These are phyloP conservation scores for Arthrobotrys conoides DNA, from an alignment of 2,329 filamentous ascomycete species.

Conservation along the genomic window DNA sequence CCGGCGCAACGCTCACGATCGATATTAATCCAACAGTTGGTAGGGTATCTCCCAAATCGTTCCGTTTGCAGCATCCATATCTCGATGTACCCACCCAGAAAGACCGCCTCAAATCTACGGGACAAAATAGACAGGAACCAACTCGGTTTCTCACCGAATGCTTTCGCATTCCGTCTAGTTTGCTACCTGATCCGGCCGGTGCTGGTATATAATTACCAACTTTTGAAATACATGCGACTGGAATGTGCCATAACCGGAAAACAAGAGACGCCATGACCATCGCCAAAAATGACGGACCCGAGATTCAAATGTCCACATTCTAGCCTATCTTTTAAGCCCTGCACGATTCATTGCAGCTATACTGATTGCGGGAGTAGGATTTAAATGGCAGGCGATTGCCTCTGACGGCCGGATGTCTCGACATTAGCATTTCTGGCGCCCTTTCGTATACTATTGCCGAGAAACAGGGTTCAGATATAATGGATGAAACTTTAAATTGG, in stretches of 20 bases:
- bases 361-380: conserved; percentile 14
- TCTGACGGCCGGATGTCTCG: neutral
- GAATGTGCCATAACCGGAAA: conserved; percentile 34
- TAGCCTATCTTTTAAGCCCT: conserved; percentile 2
- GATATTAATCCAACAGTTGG: conserved; percentile 6
- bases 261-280: neutral
- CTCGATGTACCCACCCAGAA: neutral
- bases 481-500: conserved; percentile 4
- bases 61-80: conserved; percentile 40
- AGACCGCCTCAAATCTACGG: neutral
- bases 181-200: conserved; percentile 39
- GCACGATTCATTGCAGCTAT: neutral
- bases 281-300: neutral
- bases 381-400: conserved; percentile 17
- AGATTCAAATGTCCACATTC: neutral
- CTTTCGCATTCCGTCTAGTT: conserved; percentile 47
- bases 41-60: conserved; percentile 3
- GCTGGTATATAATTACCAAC: conserved; percentile 10
- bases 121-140: conserved; percentile 33
- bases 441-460: neutral
- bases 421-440: conserved; percentile 11
- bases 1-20: conserved; percentile 4
- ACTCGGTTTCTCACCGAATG: neutral
- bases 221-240: conserved; percentile 5
- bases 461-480: conserved; percentile 15